These are phyloP conservation scores for Phylloboletellus chloephorus DNA, from an alignment of 1,284 basidiomycete species.

Conservation along the genomic window DNA sequence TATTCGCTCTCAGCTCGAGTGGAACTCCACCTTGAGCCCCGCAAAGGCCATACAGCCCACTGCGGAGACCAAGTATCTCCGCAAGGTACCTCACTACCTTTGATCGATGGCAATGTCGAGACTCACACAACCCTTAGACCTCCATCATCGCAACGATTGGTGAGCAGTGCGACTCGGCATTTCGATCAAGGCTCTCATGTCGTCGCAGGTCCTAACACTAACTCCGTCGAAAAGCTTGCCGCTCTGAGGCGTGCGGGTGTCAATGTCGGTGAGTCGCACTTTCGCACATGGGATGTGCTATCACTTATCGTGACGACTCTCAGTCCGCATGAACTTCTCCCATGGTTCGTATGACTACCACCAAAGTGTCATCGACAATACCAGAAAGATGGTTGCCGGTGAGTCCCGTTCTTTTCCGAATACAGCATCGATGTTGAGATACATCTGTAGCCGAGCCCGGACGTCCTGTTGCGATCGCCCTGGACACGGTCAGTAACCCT, in stretches of 20 bases:
- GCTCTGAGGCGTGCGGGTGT: conserved; percentile 85
- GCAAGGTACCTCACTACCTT: conserved; percentile 60
- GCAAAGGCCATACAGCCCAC: conserved; percentile 61
- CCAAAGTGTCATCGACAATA: conserved; percentile 96
- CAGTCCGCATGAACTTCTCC: conserved; percentile 98
- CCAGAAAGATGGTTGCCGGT: conserved; percentile 79
- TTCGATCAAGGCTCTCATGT: conserved; percentile 14
- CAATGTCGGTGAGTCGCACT: conserved; percentile 77
- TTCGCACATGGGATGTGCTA: conserved; percentile 2
- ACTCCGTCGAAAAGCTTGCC: conserved; percentile 79
- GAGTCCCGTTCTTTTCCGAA: conserved; percentile 23
- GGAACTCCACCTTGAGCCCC: conserved; percentile 81
- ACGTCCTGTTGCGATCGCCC: conserved; percentile 94
- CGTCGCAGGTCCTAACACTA: conserved; percentile 79
- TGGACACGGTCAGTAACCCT: conserved; percentile 75
- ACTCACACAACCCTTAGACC: conserved; percentile 51
- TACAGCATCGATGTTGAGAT: conserved; percentile 12
- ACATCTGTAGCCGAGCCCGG: conserved; percentile 47
- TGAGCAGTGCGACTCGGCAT: conserved; percentile 30
- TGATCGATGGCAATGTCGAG: background rate
- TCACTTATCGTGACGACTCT: conserved; percentile 8
- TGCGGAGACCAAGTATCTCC: conserved; percentile 76
- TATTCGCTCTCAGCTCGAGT: conserved; percentile 82
- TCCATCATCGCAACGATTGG: conserved; percentile 97
- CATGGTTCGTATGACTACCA: conserved; percentile 97